phyloP scores from a whole-genome alignment of 495 filamentous ascomycete genomes.

The Diplogelasinospora grovesii region DNA sequence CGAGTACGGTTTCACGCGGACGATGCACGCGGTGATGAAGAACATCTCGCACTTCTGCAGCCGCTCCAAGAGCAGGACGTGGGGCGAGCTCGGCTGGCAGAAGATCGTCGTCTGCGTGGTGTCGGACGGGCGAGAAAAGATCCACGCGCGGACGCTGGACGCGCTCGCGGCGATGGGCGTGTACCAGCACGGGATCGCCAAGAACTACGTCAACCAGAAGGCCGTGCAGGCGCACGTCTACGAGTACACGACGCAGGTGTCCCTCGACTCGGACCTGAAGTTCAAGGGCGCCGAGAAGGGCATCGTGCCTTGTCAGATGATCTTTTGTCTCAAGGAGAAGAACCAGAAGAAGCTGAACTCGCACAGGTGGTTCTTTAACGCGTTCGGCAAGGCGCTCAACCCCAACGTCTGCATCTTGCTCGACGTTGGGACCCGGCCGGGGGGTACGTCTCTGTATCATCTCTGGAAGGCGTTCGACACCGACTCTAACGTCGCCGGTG shows the following conservation, averaged over 20 bases:
- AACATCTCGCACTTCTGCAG: conserved; percentile 96
- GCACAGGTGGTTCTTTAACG: conserved; percentile 99
- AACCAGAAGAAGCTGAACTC: conserved; percentile 98
- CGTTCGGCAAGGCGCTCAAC: conserved; percentile 84
- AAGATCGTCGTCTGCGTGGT: conserved; percentile 99
- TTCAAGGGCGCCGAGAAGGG: conserved; percentile 99
- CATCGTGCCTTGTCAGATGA: conserved; percentile 97
- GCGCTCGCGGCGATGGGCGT: conserved; percentile 96
- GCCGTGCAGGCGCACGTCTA: conserved; percentile 88
- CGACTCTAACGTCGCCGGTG: conserved; percentile 92
- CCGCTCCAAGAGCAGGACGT: conserved; percentile 83
- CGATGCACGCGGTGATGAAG: conserved; percentile 98
- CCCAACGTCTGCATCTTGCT: conserved; percentile 96
- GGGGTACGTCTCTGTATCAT: conserved; percentile 84
- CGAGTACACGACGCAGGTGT: conserved; percentile 98
- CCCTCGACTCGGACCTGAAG: conserved; percentile 86
- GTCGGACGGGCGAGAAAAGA: conserved; percentile 86
- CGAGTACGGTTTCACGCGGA: conserved; percentile 90
- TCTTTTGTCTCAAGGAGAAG: conserved; percentile 98
- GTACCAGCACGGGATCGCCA: conserved; percentile 98
- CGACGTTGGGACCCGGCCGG: conserved; percentile 90
- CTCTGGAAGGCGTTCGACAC: conserved; percentile 98
- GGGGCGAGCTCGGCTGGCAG: conserved; percentile 97
- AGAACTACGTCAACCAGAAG: conserved; percentile 91
- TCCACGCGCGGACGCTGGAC: conserved; percentile 89